Percentiles rank a stretch among this genome's conserved stretches.
These are phyloP conservation scores for Gypsophila paniculata DNA, from an alignment of 179 eudicot species.

Conservation along the genomic window DNA sequence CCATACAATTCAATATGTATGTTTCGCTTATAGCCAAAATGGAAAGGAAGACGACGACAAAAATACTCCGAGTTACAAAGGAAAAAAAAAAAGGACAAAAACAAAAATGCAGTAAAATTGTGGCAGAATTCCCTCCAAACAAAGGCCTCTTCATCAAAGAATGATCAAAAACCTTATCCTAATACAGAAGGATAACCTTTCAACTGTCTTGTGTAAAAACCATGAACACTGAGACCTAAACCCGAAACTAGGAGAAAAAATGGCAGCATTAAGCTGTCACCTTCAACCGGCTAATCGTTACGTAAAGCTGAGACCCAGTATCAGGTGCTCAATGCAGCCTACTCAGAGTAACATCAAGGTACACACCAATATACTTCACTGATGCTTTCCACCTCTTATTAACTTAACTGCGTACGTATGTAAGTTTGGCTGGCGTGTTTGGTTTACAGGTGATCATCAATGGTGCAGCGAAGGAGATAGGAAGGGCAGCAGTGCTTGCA, in stretches of 20 bases:
- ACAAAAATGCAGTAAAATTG: not conserved
- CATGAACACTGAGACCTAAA: constrained; percentile 9
- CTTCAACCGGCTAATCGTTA: constrained; percentile 26
- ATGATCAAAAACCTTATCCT: constrained; percentile 40
- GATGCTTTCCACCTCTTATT: not conserved
- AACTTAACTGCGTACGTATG: not conserved
- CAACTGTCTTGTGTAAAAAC: constrained; percentile 10
- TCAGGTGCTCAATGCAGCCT: constrained; percentile 62
- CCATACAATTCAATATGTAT: no score
- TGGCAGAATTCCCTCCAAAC: constrained; percentile 28
- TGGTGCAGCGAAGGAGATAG: constrained; percentile 93
- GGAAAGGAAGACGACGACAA: no score
- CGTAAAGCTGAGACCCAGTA: constrained; percentile 20
- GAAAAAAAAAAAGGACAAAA: no score
- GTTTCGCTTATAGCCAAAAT: no score
- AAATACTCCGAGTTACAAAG: no score
- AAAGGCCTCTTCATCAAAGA: constrained; percentile 23
- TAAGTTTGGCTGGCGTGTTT: not conserved
- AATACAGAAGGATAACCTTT: constrained; percentile 9
- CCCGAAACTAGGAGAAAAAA: constrained; percentile 21
- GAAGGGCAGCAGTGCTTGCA: constrained; percentile 79
- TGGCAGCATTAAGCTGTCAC: constrained; percentile 58
- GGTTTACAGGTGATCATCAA: constrained; percentile 61
- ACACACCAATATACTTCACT: not conserved
- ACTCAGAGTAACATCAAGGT: constrained; percentile 68